Percentiles rank a stretch among this genome's conserved stretches.
Conservation (phyloP, 306 rosid species). For the Prunus mongolica region DNA sequence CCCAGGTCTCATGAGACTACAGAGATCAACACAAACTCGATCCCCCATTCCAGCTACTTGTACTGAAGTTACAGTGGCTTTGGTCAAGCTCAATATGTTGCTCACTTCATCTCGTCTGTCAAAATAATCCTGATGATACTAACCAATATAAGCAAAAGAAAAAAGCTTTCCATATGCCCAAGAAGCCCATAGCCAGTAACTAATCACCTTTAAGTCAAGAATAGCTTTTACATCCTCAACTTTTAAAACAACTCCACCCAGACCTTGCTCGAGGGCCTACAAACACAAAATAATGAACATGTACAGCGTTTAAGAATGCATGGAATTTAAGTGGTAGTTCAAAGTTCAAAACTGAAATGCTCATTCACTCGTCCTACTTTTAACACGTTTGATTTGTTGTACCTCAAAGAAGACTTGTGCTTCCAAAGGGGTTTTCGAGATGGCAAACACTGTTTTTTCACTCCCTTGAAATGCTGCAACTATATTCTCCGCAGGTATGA, state of each 20-base stretch:
- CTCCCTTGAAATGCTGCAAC: conserved; percentile 81
- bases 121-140: conserved; percentile 71
- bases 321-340: not conserved
- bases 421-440: conserved; percentile 53
- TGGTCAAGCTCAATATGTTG: conserved; percentile 63
- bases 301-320: not conserved
- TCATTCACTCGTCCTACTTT: not conserved
- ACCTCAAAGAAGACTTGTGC: conserved; percentile 88
- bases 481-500: conserved; percentile 90
- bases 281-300: conserved; percentile 19
- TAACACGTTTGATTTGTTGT: conserved; percentile 6
- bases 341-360: not conserved
- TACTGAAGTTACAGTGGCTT: conserved; percentile 62
- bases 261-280: conserved; percentile 84
- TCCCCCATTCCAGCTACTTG: conserved; percentile 88
- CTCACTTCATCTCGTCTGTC: conserved; percentile 66
- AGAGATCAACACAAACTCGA: conserved; percentile 93
- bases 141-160: conserved; percentile 33
- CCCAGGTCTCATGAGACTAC: conserved; percentile 85
- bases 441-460: conserved; percentile 63
- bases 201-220: conserved; percentile 74
- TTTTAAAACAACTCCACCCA: conserved; percentile 84
- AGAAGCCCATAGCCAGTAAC: conserved; percentile 19
- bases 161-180: conserved; percentile 6
- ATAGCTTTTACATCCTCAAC: conserved; percentile 68